Percentiles rank a stretch among this genome's conserved stretches.
phyloP scores from a whole-genome alignment of 2,329 filamentous ascomycete species.

The Alternaria brassicae region DNA sequence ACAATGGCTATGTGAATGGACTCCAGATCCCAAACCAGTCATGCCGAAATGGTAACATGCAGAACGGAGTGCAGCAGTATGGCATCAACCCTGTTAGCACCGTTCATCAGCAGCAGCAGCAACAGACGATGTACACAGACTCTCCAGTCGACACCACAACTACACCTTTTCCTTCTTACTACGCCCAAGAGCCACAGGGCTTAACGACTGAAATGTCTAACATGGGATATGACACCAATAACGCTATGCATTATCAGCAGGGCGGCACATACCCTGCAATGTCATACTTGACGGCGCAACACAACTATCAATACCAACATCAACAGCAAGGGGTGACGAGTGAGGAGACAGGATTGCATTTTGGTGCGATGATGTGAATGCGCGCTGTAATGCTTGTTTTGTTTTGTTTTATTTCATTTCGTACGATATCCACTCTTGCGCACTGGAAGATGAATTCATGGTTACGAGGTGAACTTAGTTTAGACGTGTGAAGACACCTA shows the following conservation, averaged over 20 bases:
- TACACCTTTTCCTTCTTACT: conserved; percentile 42
- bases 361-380: background rate
- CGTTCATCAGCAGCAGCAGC: conserved; percentile 40
- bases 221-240: conserved; percentile 37
- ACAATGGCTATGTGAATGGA: conserved; percentile 39
- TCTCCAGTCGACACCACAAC: conserved; percentile 47
- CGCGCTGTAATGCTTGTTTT: background rate
- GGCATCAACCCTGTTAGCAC: conserved; percentile 41
- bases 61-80: conserved; percentile 32
- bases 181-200: conserved; percentile 40
- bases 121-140: conserved; percentile 43
- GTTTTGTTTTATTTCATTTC: background rate
- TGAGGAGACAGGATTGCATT: background rate
- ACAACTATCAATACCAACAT: conserved; percentile 43
- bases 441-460: conserved; percentile 3
- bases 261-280: conserved; percentile 42
- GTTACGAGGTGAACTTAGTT: conserved; percentile 1
- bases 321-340: conserved; percentile 21
- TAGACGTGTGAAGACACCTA: conserved; percentile 5
- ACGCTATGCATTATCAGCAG: conserved; percentile 42
- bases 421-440: conserved; percentile 18
- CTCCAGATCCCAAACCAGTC: conserved; percentile 38
- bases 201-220: conserved; percentile 31
- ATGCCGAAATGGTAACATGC: conserved; percentile 37
- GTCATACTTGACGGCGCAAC: conserved; percentile 41